Base-by-base conservation (phyloP, 2,329 filamentous ascomycete genomes). In the Plectosphaerella sp. region DNA sequence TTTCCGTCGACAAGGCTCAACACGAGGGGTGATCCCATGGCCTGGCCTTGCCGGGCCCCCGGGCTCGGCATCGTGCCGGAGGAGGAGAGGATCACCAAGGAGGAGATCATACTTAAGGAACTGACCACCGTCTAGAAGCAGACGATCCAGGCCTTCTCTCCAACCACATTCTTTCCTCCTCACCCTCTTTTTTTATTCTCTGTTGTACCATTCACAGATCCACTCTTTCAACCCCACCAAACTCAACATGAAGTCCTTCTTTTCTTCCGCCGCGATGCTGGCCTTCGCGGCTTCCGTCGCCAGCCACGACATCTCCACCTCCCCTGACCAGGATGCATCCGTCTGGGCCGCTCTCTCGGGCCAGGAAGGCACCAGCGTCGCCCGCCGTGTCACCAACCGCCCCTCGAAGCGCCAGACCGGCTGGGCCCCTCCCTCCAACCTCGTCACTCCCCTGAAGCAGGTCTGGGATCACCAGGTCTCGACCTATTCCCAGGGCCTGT, bases 381-480 rank as follows among this genome's bases (percentile, higher is more conserved):
- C 47, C 41, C 16, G 41, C n/a, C 41, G 41, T 12, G 53, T 54
- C 15, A 22, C 42, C 22, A 65, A 65, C 55, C 56, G 63, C 15
- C 64, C 64, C 6, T 36, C 52, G 33, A 67, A 66, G 58, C 59
- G 63, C 2, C 60, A 55, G 39, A 46, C 48, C 7, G 62, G 62
- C 49, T 67, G 63, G 62, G 63, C 53, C 53, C 65, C 65, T 0
- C 65, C 65, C 9, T 57, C 59, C 1, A 47, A 58, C n/a, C 55
- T 67, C 47, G 54, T 52, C 6, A 39, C 36, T 0, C 58, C 64
- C 2, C 56, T 67, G n/a, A 63, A 61, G 24, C 55, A 67, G 49
- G 64, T 67, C 12, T 67, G 65, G 65, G 60, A 65, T 4, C 64
- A 67, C 53, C 59, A 61, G 54, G 42, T 57, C 36, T 12, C 54